Evolutionary conservation across 345 rosid species (phyloP), one percentile per base, ranked within the genome.

Genomic region (Heritiera littoralis): DNA sequence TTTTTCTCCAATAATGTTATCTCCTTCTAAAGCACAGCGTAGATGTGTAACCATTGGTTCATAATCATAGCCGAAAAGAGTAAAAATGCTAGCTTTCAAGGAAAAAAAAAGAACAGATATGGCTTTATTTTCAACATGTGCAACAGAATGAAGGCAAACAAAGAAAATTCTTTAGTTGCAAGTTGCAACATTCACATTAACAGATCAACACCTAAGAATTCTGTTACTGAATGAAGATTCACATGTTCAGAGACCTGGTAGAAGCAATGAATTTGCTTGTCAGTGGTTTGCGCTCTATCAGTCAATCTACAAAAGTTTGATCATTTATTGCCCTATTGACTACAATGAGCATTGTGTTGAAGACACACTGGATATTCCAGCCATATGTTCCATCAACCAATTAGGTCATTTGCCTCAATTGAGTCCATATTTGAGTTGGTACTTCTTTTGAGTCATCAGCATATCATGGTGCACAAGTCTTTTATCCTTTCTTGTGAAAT

Each of bases 391-490:
- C 15, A 55, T 46, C 67, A 23, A 65, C 20, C 35, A 51, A 59
- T 74, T 74, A 7, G 35, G n/a, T 13, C 54, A 59, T 43, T 59
- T 59, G 66, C 40, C 66, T 58, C 66, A 74, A 6, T 1, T 17
- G 66, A 49, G 45, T 64, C 59, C 60, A 64, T 61, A 48, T 30
- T 48, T 46, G 49, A 64, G 61, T 72, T 72, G 63, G 15, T 72
- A 8, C 17, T 4, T 41, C 40, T 72, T 32, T 73, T 11, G 7
- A 35, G 18, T 74, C 92, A 86, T 85, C 91, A 86, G 90, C 96
- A 92, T 75, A 93, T 83, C 83, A 93, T 83, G 66, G 91, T 87
- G 87, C 98, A 95, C 77, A 95, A 84, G 81, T 93, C 94, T 80
- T 56, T 80, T 66, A 84, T 85, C 81, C 98, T 89, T 65, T 86